Percentiles rank a stretch among this genome's conserved stretches.
phyloP scores from a whole-genome alignment of 2,329 filamentous ascomycete genomes.

The Penicillium sp. region DNA sequence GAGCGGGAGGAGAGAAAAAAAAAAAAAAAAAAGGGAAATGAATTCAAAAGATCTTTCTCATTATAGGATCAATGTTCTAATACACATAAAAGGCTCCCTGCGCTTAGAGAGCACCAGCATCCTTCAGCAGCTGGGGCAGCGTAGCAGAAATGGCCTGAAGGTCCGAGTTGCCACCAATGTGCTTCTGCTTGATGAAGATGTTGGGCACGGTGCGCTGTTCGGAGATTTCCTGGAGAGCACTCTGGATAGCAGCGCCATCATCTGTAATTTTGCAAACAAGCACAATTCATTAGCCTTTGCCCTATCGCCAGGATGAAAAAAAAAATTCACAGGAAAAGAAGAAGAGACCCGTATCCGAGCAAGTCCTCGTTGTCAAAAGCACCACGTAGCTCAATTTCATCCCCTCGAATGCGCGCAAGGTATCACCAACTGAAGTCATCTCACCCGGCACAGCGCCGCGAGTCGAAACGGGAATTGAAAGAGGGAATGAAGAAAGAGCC shows the following conservation, averaged over 20 bases:
- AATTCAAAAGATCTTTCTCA: neutral
- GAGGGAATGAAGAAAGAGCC: no score
- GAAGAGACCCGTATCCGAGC: no score
- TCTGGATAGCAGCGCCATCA: slow-evolving; percentile 77
- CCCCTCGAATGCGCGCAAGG: no score
- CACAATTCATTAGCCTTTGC: no score
- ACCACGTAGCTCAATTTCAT: no score
- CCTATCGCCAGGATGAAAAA: no score
- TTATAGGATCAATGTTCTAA: neutral
- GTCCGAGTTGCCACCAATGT: slow-evolving; percentile 95
- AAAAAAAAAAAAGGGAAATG: no score
- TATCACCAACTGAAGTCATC: no score
- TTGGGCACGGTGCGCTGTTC: slow-evolving; percentile 89
- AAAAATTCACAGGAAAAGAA: no score
- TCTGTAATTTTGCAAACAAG: slow-evolving; percentile 43
- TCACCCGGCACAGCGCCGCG: no score
- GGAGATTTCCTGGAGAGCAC: slow-evolving; percentile 71
- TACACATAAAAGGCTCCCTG: neutral
- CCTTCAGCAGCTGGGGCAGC: slow-evolving; percentile 59
- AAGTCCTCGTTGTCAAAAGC: no score
- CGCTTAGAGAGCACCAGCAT: slow-evolving; percentile 55
- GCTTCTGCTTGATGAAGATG: slow-evolving; percentile 83
- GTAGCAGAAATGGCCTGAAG: slow-evolving; percentile 61
- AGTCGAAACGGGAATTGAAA: no score
- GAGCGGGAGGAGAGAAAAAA: neutral